Conservation (phyloP, 1,139 yeast genomes). For the Geotrichum fermentans region DNA sequence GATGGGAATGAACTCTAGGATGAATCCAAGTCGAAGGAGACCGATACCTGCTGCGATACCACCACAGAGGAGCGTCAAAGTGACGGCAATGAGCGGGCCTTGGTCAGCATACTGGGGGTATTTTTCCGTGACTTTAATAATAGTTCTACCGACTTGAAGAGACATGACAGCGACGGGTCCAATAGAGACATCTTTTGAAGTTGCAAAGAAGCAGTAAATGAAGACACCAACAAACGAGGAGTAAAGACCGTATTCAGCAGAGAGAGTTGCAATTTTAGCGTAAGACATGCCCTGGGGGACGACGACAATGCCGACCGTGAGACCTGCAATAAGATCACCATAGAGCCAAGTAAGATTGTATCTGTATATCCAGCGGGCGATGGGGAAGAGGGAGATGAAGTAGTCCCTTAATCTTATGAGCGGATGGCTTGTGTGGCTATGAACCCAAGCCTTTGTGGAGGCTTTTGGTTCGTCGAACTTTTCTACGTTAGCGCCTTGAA, state of each 20-base stretch:
- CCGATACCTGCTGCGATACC: slow-evolving; percentile 80
- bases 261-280: slow-evolving; percentile 77
- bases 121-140: slow-evolving; percentile 57
- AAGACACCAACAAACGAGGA: slow-evolving; percentile 91
- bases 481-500: slow-evolving; percentile 3
- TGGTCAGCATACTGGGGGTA: slow-evolving; percentile 45
- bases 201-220: slow-evolving; percentile 84
- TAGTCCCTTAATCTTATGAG: slow-evolving; percentile 38
- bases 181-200: slow-evolving; percentile 90
- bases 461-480: slow-evolving; percentile 1
- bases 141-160: slow-evolving; percentile 72
- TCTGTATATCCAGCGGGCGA: slow-evolving; percentile 73
- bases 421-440: slow-evolving; percentile 5
- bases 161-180: slow-evolving; percentile 99
- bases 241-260: slow-evolving; percentile 81
- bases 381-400: slow-evolving; percentile 66
- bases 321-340: slow-evolving; percentile 84
- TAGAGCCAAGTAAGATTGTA: slow-evolving; percentile 76
- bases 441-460: slow-evolving; percentile 9
- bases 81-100: slow-evolving; percentile 58
- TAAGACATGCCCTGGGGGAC: slow-evolving; percentile 97
- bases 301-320: slow-evolving; percentile 89
- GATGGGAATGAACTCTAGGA: slow-evolving; percentile 80
- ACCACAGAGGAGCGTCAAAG: slow-evolving; percentile 77
- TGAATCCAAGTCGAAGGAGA: slow-evolving; percentile 74